Conservation (phyloP, 805 yeast genomes). For the Wickerhamiella brachini region DNA sequence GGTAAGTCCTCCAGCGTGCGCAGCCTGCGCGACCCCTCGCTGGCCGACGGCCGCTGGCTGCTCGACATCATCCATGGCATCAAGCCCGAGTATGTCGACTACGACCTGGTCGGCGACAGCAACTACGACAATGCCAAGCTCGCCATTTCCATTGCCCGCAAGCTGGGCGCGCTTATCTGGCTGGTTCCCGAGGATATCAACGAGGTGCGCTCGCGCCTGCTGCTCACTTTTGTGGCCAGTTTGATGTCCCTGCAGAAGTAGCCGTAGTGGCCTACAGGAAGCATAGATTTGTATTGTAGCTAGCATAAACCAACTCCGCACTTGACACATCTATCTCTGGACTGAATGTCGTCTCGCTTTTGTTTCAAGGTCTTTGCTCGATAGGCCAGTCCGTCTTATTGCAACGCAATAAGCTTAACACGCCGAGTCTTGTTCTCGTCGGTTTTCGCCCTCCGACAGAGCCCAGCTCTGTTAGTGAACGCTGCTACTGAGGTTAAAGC, state of each 20-base stretch:
- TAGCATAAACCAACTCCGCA: too few species aligned
- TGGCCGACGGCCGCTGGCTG: slow-evolving; percentile 67
- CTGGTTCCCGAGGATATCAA: slow-evolving; percentile 98
- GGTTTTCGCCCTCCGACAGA: too few species aligned
- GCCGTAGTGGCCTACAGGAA: too few species aligned
- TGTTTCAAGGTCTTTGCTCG: too few species aligned
- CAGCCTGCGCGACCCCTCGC: slow-evolving; percentile 69
- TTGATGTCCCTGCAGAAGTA: slow-evolving; percentile 52
- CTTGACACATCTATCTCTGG: too few species aligned
- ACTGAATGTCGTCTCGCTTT: too few species aligned
- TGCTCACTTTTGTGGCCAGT: slow-evolving; percentile 88
- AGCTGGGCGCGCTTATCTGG: slow-evolving; percentile 95
- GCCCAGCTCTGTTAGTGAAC: too few species aligned
- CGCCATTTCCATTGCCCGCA: slow-evolving; percentile 97
- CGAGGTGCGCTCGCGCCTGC: slow-evolving; percentile 88
- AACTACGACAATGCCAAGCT: slow-evolving; percentile 87
- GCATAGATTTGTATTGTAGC: neutral
- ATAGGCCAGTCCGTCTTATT: too few species aligned
- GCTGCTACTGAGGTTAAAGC: too few species aligned
- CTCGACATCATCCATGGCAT: slow-evolving; percentile 84
- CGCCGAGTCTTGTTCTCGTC: too few species aligned
- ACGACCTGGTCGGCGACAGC: slow-evolving; percentile 81
- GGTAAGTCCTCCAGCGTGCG: slow-evolving; percentile 63
- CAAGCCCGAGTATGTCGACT: slow-evolving; percentile 96
- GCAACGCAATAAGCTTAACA: too few species aligned